phyloP scores from a whole-genome alignment of 2,329 filamentous ascomycete species.

The Graphilbum fragrans region DNA sequence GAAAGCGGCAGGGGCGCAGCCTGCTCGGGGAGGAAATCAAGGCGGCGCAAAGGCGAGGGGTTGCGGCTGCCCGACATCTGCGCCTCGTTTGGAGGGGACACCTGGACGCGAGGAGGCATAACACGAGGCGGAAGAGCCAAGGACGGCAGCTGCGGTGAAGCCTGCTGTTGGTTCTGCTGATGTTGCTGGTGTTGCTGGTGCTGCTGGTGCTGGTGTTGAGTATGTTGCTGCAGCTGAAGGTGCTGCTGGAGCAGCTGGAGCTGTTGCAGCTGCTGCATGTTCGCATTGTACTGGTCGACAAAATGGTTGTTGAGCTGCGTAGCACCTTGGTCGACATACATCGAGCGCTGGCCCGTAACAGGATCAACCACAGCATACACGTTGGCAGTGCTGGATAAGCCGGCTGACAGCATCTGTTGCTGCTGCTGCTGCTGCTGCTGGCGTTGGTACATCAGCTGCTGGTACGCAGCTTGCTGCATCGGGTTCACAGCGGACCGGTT shows the following conservation, averaged over 20 bases:
- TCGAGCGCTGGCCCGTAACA: constrained; percentile 70
- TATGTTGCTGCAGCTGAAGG: constrained; percentile 24
- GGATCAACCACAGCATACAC: constrained; percentile 78
- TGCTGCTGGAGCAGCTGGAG: constrained; percentile 24
- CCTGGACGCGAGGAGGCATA: constrained; percentile 64
- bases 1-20: constrained; percentile 66
- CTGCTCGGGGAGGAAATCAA: constrained; percentile 53
- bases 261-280: constrained; percentile 19
- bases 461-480: constrained; percentile 42
- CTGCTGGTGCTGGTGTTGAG: constrained; percentile 23
- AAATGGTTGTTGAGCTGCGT: constrained; percentile 26
- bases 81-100: constrained; percentile 60
- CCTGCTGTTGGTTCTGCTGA: constrained; percentile 24
- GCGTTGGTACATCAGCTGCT: constrained; percentile 43
- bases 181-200: constrained; percentile 32
- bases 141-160: constrained; percentile 35
- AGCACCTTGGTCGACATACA: constrained; percentile 59
- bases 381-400: constrained; percentile 56
- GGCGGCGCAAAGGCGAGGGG: constrained; percentile 52
- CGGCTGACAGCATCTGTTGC: constrained; percentile 45
- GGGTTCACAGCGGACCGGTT: constrained; percentile 25
- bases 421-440: constrained; percentile 25
- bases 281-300: constrained; percentile 29
- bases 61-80: constrained; percentile 44
- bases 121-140: constrained; percentile 55